Base-by-base conservation (phyloP, 345 rosid genomes). In the Corchorus capsularis region DNA sequence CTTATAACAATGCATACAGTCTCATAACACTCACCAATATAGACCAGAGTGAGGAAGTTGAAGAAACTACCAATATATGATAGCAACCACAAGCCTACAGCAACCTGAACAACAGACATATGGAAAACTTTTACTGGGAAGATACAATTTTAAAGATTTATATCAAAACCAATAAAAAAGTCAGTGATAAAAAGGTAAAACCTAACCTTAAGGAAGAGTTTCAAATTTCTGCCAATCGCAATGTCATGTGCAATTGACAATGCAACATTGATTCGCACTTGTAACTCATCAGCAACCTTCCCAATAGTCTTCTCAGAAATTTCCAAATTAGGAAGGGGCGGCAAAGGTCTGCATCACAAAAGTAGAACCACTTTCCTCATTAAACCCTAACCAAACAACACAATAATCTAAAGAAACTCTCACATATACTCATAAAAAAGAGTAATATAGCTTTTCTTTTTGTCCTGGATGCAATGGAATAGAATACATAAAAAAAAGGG, bases 301-400 rank as follows among this genome's bases (percentile, higher is more conserved):
- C 71, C 76, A 6, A 86, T 84, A 75, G 90, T 81, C 77, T 84
- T 87, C 84, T 91, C 98, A 3, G 97, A 87, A 78, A 96, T 84
- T 86, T 94, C 94, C 85, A 96, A 75, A 82, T 92, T 85, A 13
- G 97, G 99, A 66, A 96, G 74, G 1, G 98, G 98, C 32, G 99
- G 99, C 79, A 91, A 65, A 39, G 99, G 99, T 84, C 99, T 94
- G 82, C 64, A 82, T 74, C 75, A 77, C 52, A 27, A 81, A 71
- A 79, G 2, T 75, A 75, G 53, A 8, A 43, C 50, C 64, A 4
- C 0, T 49, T 63, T 43, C 67, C 61, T 61, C 20, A 68, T 54
- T 63, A 68, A 69, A 60, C 68, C 54, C 43, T 3, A 61, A 27
- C 4, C 47, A 54, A 16, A n/a, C 27, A 41, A 59, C 2, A 1